phyloP scores from a whole-genome alignment of 2,329 filamentous ascomycete species.

The Xylaria hypoxylon region DNA sequence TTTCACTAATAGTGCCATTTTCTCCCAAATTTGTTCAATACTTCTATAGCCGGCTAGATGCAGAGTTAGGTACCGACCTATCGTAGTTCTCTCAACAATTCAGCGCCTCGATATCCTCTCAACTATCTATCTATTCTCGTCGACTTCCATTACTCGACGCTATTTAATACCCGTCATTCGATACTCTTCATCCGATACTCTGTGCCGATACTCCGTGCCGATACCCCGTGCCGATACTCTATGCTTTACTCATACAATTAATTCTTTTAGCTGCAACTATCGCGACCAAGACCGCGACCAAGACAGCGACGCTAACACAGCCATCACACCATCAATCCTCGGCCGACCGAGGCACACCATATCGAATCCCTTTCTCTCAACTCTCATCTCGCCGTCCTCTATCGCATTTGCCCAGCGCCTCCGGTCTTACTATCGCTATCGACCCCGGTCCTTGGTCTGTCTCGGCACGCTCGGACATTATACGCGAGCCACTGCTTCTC shows the following conservation, averaged over 20 bases:
- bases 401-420: slow-evolving; percentile 8
- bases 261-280: background rate
- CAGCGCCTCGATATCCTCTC: background rate
- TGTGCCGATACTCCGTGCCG: background rate
- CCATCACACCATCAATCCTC: slow-evolving; percentile 1
- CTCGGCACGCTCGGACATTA: slow-evolving; percentile 5
- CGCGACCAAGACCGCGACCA: background rate
- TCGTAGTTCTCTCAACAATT: slow-evolving; percentile 14
- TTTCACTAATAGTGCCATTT: slow-evolving; percentile 10
- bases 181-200: background rate
- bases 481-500: slow-evolving; percentile 20
- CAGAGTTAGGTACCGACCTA: slow-evolving; percentile 7
- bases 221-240: background rate
- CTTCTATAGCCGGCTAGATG: background rate
- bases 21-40: background rate
- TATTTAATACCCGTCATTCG: background rate
- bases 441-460: background rate
- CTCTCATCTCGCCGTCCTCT: background rate
- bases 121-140: background rate
- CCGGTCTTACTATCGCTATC: background rate
- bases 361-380: background rate
- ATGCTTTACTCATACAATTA: background rate
- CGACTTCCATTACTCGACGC: slow-evolving; percentile 3
- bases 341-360: slow-evolving; percentile 20
- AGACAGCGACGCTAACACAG: background rate